These are phyloP conservation scores for Isabelozyma rhagii DNA, from an alignment of 805 yeast species.

Conservation along the genomic window DNA sequence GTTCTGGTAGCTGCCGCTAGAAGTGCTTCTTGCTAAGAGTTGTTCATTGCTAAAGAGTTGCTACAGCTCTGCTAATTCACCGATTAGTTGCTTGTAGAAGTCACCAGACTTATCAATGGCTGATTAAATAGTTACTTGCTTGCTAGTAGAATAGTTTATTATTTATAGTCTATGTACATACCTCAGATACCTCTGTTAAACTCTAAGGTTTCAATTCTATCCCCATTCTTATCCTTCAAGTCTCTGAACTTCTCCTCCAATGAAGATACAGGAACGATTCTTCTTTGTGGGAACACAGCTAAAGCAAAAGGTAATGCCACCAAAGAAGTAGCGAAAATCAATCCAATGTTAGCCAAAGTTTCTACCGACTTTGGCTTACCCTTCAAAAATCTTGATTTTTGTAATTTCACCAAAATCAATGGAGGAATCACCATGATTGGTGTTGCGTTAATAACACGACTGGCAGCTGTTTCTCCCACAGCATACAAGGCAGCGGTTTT, in stretches of 20 bases:
- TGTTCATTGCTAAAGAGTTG: not conserved
- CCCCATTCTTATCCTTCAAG: conserved; percentile 61
- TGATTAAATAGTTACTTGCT: too few species aligned
- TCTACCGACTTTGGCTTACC: conserved; percentile 66
- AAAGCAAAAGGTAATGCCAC: conserved; percentile 90
- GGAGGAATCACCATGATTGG: conserved; percentile 98
- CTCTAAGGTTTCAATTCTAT: conserved; percentile 56
- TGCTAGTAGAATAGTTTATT: not conserved
- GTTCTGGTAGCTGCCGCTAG: conserved; percentile 48
- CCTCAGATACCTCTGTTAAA: conserved; percentile 89
- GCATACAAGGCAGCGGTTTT: conserved; percentile 87
- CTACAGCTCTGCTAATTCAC: not conserved
- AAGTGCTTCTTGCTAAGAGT: not conserved
- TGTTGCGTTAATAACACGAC: conserved; percentile 92
- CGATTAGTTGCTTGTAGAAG: too few species aligned
- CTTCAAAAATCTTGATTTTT: conserved; percentile 58
- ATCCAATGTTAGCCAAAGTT: conserved; percentile 74
- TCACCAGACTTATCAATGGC: too few species aligned
- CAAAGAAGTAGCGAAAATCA: conserved; percentile 82
- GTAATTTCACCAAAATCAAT: conserved; percentile 72
- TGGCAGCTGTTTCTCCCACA: conserved; percentile 95
- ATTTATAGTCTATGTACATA: not conserved
- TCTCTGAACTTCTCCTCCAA: conserved; percentile 65
- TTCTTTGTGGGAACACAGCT: conserved; percentile 92
- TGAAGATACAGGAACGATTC: conserved; percentile 51